Percentiles rank a stretch among this genome's conserved stretches.
phyloP scores from a whole-genome alignment of 1,284 basidiomycete genomes.

The Rhizoctonia solani region DNA sequence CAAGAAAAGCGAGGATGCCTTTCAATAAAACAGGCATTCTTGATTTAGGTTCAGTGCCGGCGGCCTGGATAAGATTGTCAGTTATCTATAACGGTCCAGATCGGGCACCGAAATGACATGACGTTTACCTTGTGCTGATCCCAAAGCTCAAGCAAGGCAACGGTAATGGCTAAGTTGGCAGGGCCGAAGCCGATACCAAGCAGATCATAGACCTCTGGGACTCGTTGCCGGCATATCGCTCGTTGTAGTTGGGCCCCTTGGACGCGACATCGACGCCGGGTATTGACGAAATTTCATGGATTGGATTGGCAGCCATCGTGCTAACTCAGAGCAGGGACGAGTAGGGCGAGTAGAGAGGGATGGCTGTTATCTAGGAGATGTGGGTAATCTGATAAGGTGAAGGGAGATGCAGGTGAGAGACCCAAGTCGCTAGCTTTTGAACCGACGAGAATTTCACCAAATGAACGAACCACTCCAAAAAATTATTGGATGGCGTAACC shows the following conservation, averaged over 20 bases:
- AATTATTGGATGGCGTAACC: conserved; percentile 29
- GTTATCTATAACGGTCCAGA: background rate
- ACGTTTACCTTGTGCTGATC: conserved; percentile 22
- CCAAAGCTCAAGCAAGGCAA: conserved; percentile 24
- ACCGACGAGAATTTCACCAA: background rate
- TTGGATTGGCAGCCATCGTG: background rate
- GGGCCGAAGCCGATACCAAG: conserved; percentile 25
- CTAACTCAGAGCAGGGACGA: conserved; percentile 2
- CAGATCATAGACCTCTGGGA: conserved; percentile 2
- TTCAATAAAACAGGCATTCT: conserved; percentile 57
- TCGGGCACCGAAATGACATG: background rate
- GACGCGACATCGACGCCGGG: conserved; percentile 6
- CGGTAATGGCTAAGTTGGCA: conserved; percentile 14
- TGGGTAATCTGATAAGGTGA: too few species aligned
- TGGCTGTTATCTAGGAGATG: conserved; percentile 15
- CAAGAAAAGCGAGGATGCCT: conserved; percentile 55
- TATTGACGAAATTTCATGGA: conserved; percentile 1
- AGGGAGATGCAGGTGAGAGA: conserved; percentile 2
- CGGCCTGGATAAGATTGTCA: conserved; percentile 4
- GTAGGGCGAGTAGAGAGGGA: background rate
- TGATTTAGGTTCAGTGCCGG: conserved; percentile 36
- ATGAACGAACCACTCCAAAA: conserved; percentile 30
- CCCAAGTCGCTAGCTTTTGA: conserved; percentile 5
- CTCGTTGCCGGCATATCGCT: conserved; percentile 24
- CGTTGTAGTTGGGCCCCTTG: conserved; percentile 27